Conservation (phyloP, 2,329 filamentous ascomycete genomes). For the Xenoacremonium recifei region DNA sequence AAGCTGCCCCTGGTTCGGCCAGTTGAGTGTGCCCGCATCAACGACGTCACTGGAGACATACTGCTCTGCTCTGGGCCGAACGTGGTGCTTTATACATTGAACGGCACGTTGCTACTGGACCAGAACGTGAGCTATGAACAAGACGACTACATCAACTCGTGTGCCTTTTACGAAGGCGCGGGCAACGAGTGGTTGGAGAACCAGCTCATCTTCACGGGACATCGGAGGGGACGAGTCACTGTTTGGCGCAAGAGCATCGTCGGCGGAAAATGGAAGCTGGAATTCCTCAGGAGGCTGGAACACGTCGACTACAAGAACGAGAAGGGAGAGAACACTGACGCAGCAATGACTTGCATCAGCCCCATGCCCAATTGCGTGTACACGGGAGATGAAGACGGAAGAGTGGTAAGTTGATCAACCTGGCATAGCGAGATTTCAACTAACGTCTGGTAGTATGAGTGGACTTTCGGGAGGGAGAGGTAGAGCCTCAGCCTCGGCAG, state of each 20-base stretch:
- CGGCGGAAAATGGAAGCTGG: conserved; percentile 68
- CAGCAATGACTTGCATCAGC: conserved; percentile 81
- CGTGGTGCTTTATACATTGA: conserved; percentile 80
- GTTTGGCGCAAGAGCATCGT: conserved; percentile 62
- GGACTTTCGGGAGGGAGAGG: conserved; percentile 59
- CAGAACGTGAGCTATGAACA: conserved; percentile 71
- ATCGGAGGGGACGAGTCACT: conserved; percentile 80
- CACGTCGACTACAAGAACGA: conserved; percentile 68
- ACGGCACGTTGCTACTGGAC: conserved; percentile 78
- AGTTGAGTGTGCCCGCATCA: conserved; percentile 77
- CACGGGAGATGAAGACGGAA: conserved; percentile 89
- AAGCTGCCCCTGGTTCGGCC: conserved; percentile 60
- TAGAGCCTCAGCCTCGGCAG: conserved; percentile 38
- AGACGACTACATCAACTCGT: conserved; percentile 77
- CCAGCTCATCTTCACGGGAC: conserved; percentile 84
- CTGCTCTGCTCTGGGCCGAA: conserved; percentile 76
- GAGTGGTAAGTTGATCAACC: conserved; percentile 61
- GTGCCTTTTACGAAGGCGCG: conserved; percentile 89
- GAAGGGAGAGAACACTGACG: conserved; percentile 56
- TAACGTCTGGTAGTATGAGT: conserved; percentile 52
- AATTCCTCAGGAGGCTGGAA: conserved; percentile 78
- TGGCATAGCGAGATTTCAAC: neutral
- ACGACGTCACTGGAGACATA: conserved; percentile 88
- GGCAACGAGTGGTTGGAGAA: conserved; percentile 91
- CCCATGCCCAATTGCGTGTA: conserved; percentile 83